A percentile compares a stretch with the other conserved stretches of the same genome.
phyloP scores from a whole-genome alignment of 768 basidiomycete species.

The Auricularia sp. region DNA sequence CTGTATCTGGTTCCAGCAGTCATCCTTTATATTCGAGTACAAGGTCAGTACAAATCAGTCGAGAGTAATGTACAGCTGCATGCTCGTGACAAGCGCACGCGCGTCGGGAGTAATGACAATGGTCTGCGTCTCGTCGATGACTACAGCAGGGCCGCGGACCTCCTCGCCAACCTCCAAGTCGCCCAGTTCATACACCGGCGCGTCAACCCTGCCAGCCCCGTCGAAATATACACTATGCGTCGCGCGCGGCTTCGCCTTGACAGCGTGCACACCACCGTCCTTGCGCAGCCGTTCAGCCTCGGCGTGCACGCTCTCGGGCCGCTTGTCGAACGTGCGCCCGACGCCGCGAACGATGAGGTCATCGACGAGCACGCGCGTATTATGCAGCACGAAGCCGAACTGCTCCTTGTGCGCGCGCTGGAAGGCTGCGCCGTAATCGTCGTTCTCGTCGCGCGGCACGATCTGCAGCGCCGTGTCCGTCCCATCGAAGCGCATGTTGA shows the following conservation, averaged over 20 bases:
- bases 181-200: constrained; percentile 70
- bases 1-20: too few relatives aligned
- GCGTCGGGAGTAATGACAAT: constrained; percentile 78
- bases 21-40: too few relatives aligned
- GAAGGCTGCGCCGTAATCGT: constrained; percentile 74
- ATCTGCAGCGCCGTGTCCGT: constrained; percentile 92
- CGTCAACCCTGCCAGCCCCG: constrained; percentile 60
- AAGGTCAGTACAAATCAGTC: constrained; percentile 11
- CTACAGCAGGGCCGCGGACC: constrained; percentile 80
- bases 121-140: constrained; percentile 93
- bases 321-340: constrained; percentile 78
- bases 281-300: constrained; percentile 52
- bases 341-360: constrained; percentile 90
- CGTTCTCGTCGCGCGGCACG: constrained; percentile 30
- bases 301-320: constrained; percentile 68
- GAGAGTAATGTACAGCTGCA: constrained; percentile 51
- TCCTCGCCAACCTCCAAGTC: constrained; percentile 58
- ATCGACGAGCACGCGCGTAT: constrained; percentile 76
- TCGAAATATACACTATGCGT: constrained; percentile 74
- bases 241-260: constrained; percentile 35
- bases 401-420: constrained; percentile 70
- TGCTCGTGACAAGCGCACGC: constrained; percentile 54
- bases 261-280: constrained; percentile 28
- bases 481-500: constrained; percentile 90
- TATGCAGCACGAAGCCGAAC: constrained; percentile 86